phyloP scores from a whole-genome alignment of 352 stramenopile genomes.

The Globisporangium mamillatum region DNA sequence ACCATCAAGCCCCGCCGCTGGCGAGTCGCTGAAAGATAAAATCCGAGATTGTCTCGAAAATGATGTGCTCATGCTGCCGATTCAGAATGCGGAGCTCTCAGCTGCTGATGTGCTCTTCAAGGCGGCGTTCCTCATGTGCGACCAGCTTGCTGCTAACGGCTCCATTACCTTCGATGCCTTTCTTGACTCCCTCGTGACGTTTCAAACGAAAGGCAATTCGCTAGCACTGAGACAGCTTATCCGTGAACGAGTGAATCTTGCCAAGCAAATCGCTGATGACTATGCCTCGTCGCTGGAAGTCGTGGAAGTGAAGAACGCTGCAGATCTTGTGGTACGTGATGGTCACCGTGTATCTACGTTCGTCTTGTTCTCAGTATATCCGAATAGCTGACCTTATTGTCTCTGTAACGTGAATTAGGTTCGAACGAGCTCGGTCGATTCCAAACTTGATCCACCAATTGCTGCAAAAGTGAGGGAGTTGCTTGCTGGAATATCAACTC shows the following conservation, averaged over 20 bases:
- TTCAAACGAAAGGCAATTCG: constrained; percentile 22
- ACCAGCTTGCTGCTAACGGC: background rate
- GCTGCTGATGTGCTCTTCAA: constrained; percentile 51
- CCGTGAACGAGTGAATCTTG: constrained; percentile 19
- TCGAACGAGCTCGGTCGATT: constrained; percentile 9
- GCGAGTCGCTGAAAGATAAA: constrained; percentile 19
- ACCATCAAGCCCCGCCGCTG: background rate
- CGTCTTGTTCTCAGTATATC: background rate
- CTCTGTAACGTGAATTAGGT: constrained; percentile 9
- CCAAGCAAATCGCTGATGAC: constrained; percentile 22
- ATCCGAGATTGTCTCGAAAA: constrained; percentile 31
- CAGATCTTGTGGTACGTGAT: constrained; percentile 30
- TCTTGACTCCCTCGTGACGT: constrained; percentile 22
- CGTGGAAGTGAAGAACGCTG: constrained; percentile 20
- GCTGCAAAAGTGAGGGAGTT: constrained; percentile 29
- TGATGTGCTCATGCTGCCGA: constrained; percentile 44
- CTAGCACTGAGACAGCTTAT: constrained; percentile 27
- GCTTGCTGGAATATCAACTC: constrained; percentile 9
- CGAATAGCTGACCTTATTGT: background rate
- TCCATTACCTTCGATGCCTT: constrained; percentile 20
- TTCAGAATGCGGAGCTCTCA: constrained; percentile 20
- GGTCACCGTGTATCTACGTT: background rate
- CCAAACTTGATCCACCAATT: constrained; percentile 23
- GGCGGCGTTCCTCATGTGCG: constrained; percentile 40
- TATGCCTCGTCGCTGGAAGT: constrained; percentile 18